Evolutionary conservation across 2,329 filamentous ascomycete species (phyloP).

Genomic region (Calonectria multiphialidica): DNA sequence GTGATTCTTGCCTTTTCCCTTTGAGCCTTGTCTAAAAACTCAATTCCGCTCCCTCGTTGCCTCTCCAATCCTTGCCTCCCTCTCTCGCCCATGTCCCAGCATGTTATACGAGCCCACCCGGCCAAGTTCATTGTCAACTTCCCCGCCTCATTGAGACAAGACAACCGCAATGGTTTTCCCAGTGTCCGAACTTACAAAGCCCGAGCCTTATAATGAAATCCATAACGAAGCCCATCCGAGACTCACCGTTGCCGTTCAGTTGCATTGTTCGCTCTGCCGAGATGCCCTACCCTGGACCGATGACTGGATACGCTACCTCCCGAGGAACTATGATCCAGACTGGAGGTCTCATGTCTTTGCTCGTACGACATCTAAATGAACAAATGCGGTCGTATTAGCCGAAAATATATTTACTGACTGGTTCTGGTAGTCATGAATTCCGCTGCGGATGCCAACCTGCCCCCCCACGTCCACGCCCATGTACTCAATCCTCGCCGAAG

Average conservation of each 20-base stretch:
- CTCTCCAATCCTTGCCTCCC: not conserved
- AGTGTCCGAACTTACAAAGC: not conserved
- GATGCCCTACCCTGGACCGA: constrained; percentile 1
- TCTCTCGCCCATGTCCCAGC: not conserved
- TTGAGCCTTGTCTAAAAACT: not conserved
- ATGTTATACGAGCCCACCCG: not conserved
- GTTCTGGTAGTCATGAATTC: not conserved
- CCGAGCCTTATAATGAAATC: not conserved
- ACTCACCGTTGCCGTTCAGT: constrained; percentile 1
- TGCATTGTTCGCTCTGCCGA: not conserved
- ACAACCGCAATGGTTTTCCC: not conserved
- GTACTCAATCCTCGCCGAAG: not conserved
- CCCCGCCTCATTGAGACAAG: not conserved
- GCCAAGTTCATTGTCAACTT: not conserved
- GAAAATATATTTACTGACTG: not conserved
- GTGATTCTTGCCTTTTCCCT: not conserved
- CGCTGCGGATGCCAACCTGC: not conserved
- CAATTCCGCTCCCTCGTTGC: not conserved
- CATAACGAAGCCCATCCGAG: not conserved
- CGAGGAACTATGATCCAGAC: not conserved
- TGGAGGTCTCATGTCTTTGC: constrained; percentile 9
- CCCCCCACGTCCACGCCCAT: not conserved
- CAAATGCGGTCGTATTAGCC: not conserved
- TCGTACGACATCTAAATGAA: not conserved
- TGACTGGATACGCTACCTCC: not conserved